Base-by-base conservation (phyloP, 2,329 filamentous ascomycete species). In the Simplicillium sp. region DNA sequence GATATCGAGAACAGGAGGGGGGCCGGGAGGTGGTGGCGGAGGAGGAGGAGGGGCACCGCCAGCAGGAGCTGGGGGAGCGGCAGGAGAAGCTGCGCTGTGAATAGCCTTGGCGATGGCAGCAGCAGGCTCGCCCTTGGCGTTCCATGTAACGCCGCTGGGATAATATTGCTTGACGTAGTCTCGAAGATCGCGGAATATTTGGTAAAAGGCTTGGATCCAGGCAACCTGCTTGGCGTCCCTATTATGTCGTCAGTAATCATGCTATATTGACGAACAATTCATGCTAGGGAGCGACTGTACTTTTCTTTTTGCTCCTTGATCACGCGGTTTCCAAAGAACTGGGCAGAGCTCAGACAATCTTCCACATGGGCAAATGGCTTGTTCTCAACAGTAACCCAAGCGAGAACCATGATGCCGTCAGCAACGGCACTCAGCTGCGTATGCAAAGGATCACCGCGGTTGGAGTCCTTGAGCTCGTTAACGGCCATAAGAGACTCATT, bases 301-400 rank as follows among this genome's bases (percentile, higher is more conserved):
- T 73, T 77, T 39, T 78, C 89, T 65, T 94, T 96, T 62, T 84
- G 82, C 53, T 94, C 84, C 65, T 88, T 94, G 51, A 97, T 68
- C 31, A 98, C 86, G 52, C 89, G 80, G 68, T 98, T 97, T 29
- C 92, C 92, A 54, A 87, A 96, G 67, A 94, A 94, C 59, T 97
- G 84, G 33, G 89, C 87, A 38, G 87, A 83, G 25, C 82, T 81
- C 15, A 94, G 71, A 44, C 82, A 82, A 51, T 95, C 89, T 36
- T 82, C 82, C 36, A 97, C 84, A 54, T 89, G 86, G 55, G 92
- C 89, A 48, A 77, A 81, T 2, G 92, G 92, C 57, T 87, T 88
- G 48, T 68, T 74, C 39, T 94, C 85, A 37, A 92, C 77, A 1
- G 83, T 84, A 43, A 97, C 84, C 92, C 92, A 98, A 29, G 85